A percentile compares a stretch with the other conserved stretches of the same genome.
phyloP scores from a whole-genome alignment of 169 alveolate species.

The Plasmodium gonderi region DNA sequence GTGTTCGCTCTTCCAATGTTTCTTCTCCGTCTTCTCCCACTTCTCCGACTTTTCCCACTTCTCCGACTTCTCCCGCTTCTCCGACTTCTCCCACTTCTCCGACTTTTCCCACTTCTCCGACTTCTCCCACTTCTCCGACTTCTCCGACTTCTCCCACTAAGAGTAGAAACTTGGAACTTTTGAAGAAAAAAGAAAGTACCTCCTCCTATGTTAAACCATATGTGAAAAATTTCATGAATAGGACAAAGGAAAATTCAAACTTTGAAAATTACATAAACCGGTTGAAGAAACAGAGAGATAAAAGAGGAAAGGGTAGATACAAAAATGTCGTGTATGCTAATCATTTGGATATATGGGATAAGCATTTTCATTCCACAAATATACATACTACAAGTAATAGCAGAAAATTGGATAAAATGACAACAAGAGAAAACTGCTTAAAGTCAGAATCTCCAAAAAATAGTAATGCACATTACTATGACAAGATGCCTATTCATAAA shows the following conservation, averaged over 20 bases:
- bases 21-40: neutral
- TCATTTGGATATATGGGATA: neutral
- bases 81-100: neutral
- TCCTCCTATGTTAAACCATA: neutral
- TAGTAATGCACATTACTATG: neutral
- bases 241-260: neutral
- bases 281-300: neutral
- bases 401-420: neutral
- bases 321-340: neutral
- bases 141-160: neutral
- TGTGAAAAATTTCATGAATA: neutral
- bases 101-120: neutral
- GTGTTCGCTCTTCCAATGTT: neutral
- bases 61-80: neutral
- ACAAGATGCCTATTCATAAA: neutral
- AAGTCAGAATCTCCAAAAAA: neutral
- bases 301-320: neutral
- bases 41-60: neutral
- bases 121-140: neutral
- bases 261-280: neutral
- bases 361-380: neutral
- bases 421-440: neutral
- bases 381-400: neutral
- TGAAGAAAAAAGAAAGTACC: constrained; percentile 17
- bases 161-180: constrained; percentile 1